Evolutionary conservation across 164 flowering plant species (phyloP).

Genomic region (Umbilicus rupestris): DNA sequence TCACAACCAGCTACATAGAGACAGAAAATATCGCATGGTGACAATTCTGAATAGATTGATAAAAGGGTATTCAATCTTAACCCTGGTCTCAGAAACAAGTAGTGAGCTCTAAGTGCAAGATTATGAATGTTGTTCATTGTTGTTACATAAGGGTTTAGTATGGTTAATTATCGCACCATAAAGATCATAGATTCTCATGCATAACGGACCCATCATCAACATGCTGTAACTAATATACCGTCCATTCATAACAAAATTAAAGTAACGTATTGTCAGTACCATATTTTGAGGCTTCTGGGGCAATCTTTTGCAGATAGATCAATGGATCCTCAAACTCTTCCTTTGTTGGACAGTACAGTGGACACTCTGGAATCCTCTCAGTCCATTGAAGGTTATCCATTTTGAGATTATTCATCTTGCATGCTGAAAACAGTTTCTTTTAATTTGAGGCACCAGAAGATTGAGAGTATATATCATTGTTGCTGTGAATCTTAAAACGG

Average conservation of each 20-base stretch:
- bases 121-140: background rate
- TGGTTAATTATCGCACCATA: background rate
- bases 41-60: background rate
- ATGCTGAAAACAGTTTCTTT: background rate
- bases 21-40: background rate
- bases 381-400: slow-evolving; percentile 9
- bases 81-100: background rate
- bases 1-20: background rate
- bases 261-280: slow-evolving; percentile 11
- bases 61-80: background rate
- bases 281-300: slow-evolving; percentile 19
- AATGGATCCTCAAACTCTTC: slow-evolving; percentile 23
- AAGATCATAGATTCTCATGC: background rate
- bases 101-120: background rate
- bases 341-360: slow-evolving; percentile 16
- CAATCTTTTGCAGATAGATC: slow-evolving; percentile 16
- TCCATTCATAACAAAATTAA: background rate
- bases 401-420: slow-evolving; percentile 2
- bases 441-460: background rate
- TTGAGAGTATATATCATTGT: background rate
- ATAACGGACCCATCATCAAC: background rate
- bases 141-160: background rate
- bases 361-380: slow-evolving; percentile 19
- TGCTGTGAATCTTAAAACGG: too few relatives aligned
- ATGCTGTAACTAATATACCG: background rate